phyloP scores from a whole-genome alignment of 2,329 filamentous ascomycete species.

The Erysiphe pisi region DNA sequence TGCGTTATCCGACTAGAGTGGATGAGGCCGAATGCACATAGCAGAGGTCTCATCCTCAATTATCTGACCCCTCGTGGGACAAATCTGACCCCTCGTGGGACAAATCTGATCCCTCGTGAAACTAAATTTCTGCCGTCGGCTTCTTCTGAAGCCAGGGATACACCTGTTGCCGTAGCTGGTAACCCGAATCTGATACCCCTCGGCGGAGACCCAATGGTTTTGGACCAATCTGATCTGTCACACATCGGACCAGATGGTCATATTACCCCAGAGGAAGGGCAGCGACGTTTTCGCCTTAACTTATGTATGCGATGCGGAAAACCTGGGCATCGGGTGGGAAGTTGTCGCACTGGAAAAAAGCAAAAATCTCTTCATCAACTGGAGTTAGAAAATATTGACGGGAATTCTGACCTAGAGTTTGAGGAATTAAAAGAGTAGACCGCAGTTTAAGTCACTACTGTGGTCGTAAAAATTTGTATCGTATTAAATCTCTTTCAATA shows the following conservation, averaged over 20 bases:
- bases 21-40: too few species aligned
- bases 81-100: too few species aligned
- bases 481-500: not conserved
- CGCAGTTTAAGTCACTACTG: not conserved
- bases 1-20: not conserved
- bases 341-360: not conserved
- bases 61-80: too few species aligned
- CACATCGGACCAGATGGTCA: conserved; percentile 2
- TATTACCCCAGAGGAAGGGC: not conserved
- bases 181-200: too few species aligned
- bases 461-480: not conserved
- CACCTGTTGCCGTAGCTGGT: too few species aligned
- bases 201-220: not conserved
- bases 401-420: not conserved
- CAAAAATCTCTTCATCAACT: not conserved
- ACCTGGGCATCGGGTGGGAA: not conserved
- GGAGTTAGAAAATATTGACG: not conserved
- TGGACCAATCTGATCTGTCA: not conserved
- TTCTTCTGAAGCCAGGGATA: too few species aligned
- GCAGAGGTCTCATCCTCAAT: too few species aligned
- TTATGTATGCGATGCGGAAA: not conserved
- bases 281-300: not conserved
- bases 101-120: too few species aligned
- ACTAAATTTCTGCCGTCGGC: too few species aligned
- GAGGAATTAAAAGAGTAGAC: not conserved